Evolutionary conservation across 805 yeast species (phyloP).

Genomic region (Kurtzmaniella cleridarum): DNA sequence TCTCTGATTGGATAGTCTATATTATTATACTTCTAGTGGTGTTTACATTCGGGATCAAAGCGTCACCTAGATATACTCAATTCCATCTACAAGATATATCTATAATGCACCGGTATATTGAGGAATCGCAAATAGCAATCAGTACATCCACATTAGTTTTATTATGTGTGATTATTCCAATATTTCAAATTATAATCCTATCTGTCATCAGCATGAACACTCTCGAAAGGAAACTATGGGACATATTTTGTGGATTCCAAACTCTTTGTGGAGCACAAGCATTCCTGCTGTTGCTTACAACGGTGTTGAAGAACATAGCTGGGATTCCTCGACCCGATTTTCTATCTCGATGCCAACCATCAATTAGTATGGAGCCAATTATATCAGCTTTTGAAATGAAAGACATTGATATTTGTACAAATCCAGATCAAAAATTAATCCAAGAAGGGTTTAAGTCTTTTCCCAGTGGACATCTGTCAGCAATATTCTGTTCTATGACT

Average conservation of each 20-base stretch:
- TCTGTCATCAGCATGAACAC: slow-evolving; percentile 10
- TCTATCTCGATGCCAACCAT: slow-evolving; percentile 19
- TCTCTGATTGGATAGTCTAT: slow-evolving; percentile 16
- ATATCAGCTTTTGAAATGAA: slow-evolving; percentile 6
- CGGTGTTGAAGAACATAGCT: slow-evolving; percentile 22
- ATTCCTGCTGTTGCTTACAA: slow-evolving; percentile 32
- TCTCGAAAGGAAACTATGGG: slow-evolving; percentile 31
- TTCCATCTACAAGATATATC: slow-evolving; percentile 30
- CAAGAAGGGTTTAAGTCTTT: slow-evolving; percentile 24
- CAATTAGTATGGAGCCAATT: too few species aligned
- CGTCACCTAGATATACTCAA: slow-evolving; percentile 35
- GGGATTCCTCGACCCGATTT: slow-evolving; percentile 26
- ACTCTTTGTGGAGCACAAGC: slow-evolving; percentile 33
- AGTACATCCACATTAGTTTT: slow-evolving; percentile 25
- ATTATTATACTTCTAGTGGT: slow-evolving; percentile 14
- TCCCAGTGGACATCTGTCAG: slow-evolving; percentile 26
- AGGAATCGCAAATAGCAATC: slow-evolving; percentile 26
- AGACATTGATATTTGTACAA: slow-evolving; percentile 15
- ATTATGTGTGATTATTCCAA: slow-evolving; percentile 26
- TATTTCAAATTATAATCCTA: slow-evolving; percentile 18
- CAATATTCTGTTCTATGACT: slow-evolving; percentile 28
- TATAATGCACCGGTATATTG: slow-evolving; percentile 28
- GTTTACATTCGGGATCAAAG: slow-evolving; percentile 24
- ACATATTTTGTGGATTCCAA: slow-evolving; percentile 30
- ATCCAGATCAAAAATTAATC: slow-evolving; percentile 8